These are phyloP conservation scores for Talaromyces borbonicus DNA, from an alignment of 495 filamentous ascomycete genomes.

Conservation along the genomic window DNA sequence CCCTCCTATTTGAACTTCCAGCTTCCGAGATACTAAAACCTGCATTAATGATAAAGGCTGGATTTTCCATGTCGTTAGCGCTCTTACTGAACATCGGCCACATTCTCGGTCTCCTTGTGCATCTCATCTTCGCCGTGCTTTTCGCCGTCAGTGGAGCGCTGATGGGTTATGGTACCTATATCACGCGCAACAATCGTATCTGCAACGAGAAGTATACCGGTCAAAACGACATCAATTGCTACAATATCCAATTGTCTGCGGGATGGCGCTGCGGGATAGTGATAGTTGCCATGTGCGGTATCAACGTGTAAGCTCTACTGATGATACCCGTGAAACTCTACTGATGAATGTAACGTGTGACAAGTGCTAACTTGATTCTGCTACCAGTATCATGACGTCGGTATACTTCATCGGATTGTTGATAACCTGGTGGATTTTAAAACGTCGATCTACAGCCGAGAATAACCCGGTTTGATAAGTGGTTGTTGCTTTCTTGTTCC, in stretches of 20 bases:
- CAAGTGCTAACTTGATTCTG: background rate
- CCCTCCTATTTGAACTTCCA: background rate
- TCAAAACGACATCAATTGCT: background rate
- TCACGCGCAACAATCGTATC: background rate
- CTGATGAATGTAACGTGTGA: background rate
- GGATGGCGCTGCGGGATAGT: background rate
- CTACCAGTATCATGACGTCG: background rate
- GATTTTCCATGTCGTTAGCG: background rate
- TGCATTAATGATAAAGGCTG: background rate
- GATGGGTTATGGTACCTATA: background rate
- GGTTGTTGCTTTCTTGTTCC: too few species aligned
- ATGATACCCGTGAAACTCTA: too few species aligned
- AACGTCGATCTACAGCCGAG: too few species aligned
- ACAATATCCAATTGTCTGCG: background rate
- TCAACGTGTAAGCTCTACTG: slow-evolving; percentile 2
- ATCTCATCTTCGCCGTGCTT: background rate
- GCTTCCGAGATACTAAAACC: background rate
- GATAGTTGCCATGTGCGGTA: background rate
- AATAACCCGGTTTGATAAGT: too few species aligned
- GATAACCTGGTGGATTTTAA: too few species aligned
- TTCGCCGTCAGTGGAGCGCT: background rate
- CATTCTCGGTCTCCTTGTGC: background rate
- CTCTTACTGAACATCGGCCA: background rate
- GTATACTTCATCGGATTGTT: too few species aligned
- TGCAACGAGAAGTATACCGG: background rate